phyloP scores from a whole-genome alignment of 2,329 filamentous ascomycete genomes.

The Hypomyces rosellus region DNA sequence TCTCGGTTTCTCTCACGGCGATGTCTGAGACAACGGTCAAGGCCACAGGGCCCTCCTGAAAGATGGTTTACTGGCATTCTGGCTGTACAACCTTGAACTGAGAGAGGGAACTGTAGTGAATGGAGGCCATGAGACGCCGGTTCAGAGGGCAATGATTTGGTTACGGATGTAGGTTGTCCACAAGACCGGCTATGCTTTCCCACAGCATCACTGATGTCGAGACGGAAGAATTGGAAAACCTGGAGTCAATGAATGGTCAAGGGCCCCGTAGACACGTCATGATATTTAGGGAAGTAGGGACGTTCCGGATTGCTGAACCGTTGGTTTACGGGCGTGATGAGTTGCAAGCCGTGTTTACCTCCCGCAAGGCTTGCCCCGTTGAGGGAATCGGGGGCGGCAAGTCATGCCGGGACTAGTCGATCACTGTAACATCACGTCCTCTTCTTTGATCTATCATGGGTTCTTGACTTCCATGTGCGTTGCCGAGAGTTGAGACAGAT shows the following conservation, averaged over 20 bases:
- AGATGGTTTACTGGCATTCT: slow-evolving; percentile 12
- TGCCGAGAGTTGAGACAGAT: slow-evolving; percentile 11
- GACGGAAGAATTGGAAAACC: too few relatives aligned
- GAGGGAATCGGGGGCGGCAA: not conserved
- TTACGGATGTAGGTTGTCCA: not conserved
- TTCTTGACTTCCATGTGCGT: slow-evolving; percentile 4
- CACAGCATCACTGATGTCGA: too few relatives aligned
- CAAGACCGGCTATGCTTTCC: not conserved
- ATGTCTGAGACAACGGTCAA: slow-evolving; percentile 23
- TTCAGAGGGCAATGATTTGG: not conserved
- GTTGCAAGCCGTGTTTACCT: slow-evolving; percentile 2
- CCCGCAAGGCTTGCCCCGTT: slow-evolving; percentile 5
- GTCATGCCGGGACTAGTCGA: not conserved
- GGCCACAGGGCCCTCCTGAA: slow-evolving; percentile 19
- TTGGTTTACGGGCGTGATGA: not conserved
- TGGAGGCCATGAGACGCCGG: not conserved
- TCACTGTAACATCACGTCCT: not conserved
- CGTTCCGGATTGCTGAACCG: not conserved
- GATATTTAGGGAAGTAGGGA: not conserved
- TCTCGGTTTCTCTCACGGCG: slow-evolving; percentile 3
- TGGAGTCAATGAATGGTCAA: not conserved
- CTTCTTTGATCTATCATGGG: not conserved
- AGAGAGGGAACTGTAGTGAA: slow-evolving; percentile 1
- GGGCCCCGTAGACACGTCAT: slow-evolving; percentile 1
- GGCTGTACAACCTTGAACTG: slow-evolving; percentile 6